A percentile compares a stretch with the other conserved stretches of the same genome.
phyloP scores from a whole-genome alignment of 352 stramenopile species.

The Phytophthora sp. region DNA sequence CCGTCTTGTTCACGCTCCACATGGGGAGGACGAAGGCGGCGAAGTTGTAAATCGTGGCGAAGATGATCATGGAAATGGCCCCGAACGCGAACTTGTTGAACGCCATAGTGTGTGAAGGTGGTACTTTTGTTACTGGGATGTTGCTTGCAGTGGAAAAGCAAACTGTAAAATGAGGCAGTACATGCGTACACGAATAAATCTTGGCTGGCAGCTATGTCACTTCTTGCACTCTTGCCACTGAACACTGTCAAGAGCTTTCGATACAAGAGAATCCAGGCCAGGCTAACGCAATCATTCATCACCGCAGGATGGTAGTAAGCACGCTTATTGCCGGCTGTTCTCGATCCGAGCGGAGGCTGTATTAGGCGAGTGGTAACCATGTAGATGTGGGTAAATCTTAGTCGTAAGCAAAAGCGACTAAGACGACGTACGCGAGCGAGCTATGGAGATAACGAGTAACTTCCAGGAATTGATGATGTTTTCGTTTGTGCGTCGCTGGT shows the following conservation, averaged over 20 bases:
- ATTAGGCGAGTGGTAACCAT: too few species aligned
- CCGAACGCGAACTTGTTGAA: conserved; percentile 26
- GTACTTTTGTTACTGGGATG: neutral
- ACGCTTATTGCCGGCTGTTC: too few species aligned
- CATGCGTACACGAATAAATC: too few species aligned
- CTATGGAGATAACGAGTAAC: too few species aligned
- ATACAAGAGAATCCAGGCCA: conserved; percentile 15
- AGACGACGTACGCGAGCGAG: too few species aligned
- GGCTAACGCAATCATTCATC: conserved; percentile 3
- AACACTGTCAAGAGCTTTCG: neutral
- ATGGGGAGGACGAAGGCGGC: conserved; percentile 22
- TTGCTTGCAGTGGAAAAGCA: neutral
- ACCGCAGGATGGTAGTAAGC: conserved; percentile 17
- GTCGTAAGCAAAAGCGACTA: conserved; percentile 3
- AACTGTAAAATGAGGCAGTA: conserved; percentile 1
- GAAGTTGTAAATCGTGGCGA: conserved; percentile 31
- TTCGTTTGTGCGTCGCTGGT: too few species aligned
- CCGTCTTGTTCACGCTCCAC: conserved; percentile 24
- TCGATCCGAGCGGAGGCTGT: too few species aligned
- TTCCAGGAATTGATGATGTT: too few species aligned
- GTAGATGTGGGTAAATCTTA: neutral
- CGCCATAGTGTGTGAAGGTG: conserved; percentile 6
- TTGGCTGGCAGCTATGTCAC: too few species aligned
- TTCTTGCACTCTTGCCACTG: neutral
- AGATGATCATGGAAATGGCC: conserved; percentile 22